phyloP scores from a whole-genome alignment of 805 yeast species.

The Zygosaccharomyces lentus region DNA sequence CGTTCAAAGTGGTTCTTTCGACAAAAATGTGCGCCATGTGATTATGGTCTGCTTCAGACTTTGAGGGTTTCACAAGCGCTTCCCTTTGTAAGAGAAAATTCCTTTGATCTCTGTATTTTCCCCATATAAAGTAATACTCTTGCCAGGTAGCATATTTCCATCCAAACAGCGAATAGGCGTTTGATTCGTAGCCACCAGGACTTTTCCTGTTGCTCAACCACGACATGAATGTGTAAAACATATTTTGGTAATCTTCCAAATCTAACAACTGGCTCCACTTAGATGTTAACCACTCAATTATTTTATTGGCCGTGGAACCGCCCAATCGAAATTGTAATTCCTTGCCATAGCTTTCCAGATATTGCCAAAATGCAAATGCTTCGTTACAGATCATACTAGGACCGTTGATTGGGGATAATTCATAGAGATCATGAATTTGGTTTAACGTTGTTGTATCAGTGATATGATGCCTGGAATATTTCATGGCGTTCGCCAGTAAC shows the following conservation, averaged over 20 bases:
- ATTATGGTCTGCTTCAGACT: neutral
- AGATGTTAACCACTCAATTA: slow-evolving; percentile 49
- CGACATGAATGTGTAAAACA: slow-evolving; percentile 36
- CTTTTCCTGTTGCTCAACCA: slow-evolving; percentile 41
- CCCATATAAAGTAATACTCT: slow-evolving; percentile 12
- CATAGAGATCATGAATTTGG: slow-evolving; percentile 48
- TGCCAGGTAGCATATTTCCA: slow-evolving; percentile 7
- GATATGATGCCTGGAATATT: slow-evolving; percentile 16
- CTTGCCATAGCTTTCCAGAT: slow-evolving; percentile 37
- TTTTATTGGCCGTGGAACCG: slow-evolving; percentile 31
- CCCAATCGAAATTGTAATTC: slow-evolving; percentile 32
- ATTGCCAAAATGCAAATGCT: slow-evolving; percentile 53
- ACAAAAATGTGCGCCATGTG: neutral
- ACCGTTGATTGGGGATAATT: slow-evolving; percentile 56
- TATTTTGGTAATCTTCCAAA: slow-evolving; percentile 12
- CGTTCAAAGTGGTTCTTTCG: slow-evolving; percentile 5
- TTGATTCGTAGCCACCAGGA: neutral
- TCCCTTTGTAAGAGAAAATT: slow-evolving; percentile 13
- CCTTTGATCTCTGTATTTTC: slow-evolving; percentile 13
- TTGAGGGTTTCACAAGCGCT: neutral
- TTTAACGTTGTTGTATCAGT: slow-evolving; percentile 42
- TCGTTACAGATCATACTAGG: slow-evolving; percentile 47
- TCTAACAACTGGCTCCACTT: slow-evolving; percentile 40
- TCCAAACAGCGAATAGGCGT: neutral
- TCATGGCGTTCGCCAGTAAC: slow-evolving; percentile 20